Evolutionary conservation across 192 early-diverging fungal species (phyloP), one percentile per base, ranked within the genome.

Genomic region (Phycomyces blakesleeanus): DNA sequence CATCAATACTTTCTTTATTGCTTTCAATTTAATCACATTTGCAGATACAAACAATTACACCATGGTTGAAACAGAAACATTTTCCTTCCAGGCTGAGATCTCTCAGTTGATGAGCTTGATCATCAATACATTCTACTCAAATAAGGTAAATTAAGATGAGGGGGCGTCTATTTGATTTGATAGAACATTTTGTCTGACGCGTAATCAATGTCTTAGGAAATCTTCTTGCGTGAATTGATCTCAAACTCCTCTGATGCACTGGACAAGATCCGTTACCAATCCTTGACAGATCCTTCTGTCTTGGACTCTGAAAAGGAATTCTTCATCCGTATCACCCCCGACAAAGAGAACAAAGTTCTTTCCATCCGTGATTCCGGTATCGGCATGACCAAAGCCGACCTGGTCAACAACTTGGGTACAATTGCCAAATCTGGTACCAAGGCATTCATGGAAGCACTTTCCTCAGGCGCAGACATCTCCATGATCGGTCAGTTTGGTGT

Each of bases 401-500:
- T 96, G 41, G 93, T 95, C 68, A 94, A 94, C 84, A 93, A 93
- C 83, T 89, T 99, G 69, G 97, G 97, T 81, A 99, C 97, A 62
- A 99, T 99, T 67, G 97, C 97, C 81, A 96, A 97, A 85, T 99
- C 96, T 59, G 96, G 96, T 65, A 97, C 97, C 83, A 97, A 97
- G 84, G 90, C 93, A 37, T 98, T 97, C 79, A 99, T 99, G 96
- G 96, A 99, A 85, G 92, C 91, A 61, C 86, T 98, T 60, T 85
- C 89, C 71, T 83, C 89, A 60, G 93, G 93, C 76, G 96, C 94
- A 60, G 93, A 96, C 81, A 97, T 96, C 61, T 96, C 94, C 78
- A 97, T 99, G 94, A 98, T 99, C 80, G 97, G 95, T 77, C 95
- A 98, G 80, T 99, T 99, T 78, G 97, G 97, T 93, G 97, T 99